Percentiles rank a stretch among this genome's conserved stretches.
Evolutionary conservation across 768 basidiomycete species (phyloP).

Genomic region (Phaeotremella fagi): DNA sequence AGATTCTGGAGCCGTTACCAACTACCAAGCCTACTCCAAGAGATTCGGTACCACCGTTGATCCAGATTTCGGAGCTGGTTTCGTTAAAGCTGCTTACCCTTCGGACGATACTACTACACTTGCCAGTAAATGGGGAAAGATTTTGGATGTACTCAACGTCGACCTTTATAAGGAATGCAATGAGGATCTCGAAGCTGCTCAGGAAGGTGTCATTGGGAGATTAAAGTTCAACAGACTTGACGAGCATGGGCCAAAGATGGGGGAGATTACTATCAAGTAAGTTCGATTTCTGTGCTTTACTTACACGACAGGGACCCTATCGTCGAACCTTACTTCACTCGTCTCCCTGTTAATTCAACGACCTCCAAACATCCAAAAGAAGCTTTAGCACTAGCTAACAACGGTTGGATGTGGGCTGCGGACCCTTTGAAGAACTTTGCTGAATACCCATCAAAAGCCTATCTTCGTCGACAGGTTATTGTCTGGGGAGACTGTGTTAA

Average conservation of each 20-base stretch:
- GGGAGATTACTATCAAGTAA: constrained; percentile 69
- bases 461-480: constrained; percentile 91
- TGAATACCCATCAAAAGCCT: constrained; percentile 82
- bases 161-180: constrained; percentile 82
- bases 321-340: constrained; percentile 89
- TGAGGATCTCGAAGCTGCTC: constrained; percentile 68
- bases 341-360: constrained; percentile 55
- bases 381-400: constrained; percentile 83
- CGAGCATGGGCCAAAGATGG: constrained; percentile 72
- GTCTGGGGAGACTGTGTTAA: constrained; percentile 99
- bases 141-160: constrained; percentile 84
- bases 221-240: constrained; percentile 78
- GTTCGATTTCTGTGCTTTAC: constrained; percentile 6
- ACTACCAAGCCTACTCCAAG: constrained; percentile 55
- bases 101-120: constrained; percentile 55
- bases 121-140: constrained; percentile 65
- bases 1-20: constrained; percentile 56
- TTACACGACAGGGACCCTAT: constrained; percentile 62
- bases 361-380: constrained; percentile 53
- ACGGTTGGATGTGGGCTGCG: constrained; percentile 98
- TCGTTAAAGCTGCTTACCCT: constrained; percentile 63
- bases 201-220: constrained; percentile 70
- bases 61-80: constrained; percentile 62
- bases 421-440: constrained; percentile 95
- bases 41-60: constrained; percentile 67